These are phyloP conservation scores for Apiotrichum gracile DNA, from an alignment of 1,284 basidiomycete genomes.

Conservation along the genomic window DNA sequence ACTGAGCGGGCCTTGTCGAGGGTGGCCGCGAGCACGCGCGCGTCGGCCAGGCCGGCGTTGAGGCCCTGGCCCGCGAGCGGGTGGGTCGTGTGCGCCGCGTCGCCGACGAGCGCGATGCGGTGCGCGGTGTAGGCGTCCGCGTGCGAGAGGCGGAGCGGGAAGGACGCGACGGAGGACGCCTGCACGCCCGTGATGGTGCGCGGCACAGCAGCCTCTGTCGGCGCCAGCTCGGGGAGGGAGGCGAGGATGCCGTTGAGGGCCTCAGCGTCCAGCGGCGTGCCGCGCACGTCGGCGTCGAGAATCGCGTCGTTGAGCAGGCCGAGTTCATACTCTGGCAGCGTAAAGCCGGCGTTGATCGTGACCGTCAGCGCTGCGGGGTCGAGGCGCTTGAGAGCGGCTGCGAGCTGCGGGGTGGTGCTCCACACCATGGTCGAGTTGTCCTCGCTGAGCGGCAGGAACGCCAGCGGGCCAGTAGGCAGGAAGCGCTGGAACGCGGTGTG, in stretches of 20 bases:
- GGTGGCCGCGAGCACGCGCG: slow-evolving; percentile 60
- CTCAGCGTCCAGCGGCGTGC: slow-evolving; percentile 16
- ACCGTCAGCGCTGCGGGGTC: slow-evolving; percentile 61
- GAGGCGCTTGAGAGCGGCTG: slow-evolving; percentile 63
- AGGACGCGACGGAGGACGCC: slow-evolving; percentile 72
- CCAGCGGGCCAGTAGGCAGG: slow-evolving; percentile 90
- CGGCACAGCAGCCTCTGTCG: slow-evolving; percentile 53
- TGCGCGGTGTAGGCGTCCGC: slow-evolving; percentile 68
- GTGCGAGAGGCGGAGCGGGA: slow-evolving; percentile 83
- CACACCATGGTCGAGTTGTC: slow-evolving; percentile 85
- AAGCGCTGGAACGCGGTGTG: slow-evolving; percentile 91
- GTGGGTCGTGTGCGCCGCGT: slow-evolving; percentile 92
- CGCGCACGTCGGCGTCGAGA: slow-evolving; percentile 50
- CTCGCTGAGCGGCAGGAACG: slow-evolving; percentile 76
- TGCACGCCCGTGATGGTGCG: slow-evolving; percentile 70
- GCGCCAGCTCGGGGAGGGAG: slow-evolving; percentile 51
- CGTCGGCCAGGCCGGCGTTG: slow-evolving; percentile 87
- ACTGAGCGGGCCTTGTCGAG: slow-evolving; percentile 56
- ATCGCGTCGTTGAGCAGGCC: slow-evolving; percentile 59
- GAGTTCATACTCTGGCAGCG: slow-evolving; percentile 71
- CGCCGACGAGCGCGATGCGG: slow-evolving; percentile 72
- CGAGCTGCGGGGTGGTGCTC: slow-evolving; percentile 79
- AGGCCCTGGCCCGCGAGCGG: slow-evolving; percentile 97
- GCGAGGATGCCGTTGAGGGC: slow-evolving; percentile 26
- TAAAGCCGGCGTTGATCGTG: slow-evolving; percentile 89